Evolutionary conservation across 352 stramenopile genomes (phyloP), one percentile per base, ranked within the genome.

Genomic region (Phytophthora colocasiae): DNA sequence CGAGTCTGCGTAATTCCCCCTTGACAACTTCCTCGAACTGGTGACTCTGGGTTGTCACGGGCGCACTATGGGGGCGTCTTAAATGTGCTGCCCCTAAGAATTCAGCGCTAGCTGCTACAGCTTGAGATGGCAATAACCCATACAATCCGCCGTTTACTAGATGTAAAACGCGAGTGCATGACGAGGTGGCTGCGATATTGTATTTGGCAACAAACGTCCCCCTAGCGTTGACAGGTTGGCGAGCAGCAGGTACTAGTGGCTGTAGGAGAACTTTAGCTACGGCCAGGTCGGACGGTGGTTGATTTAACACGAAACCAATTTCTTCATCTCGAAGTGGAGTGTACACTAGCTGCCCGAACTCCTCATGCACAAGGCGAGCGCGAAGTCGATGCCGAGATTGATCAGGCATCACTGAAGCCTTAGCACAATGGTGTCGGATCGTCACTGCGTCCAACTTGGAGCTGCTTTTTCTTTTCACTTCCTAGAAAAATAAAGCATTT

Each of bases 151-250:
- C 66, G 15, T 44, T 59, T 14, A 65, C 58, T 26, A 71, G 48
- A 15, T 73, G 75, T n/a, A 83, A 49, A 17, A 90, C 80, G 6
- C 79, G 80, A 4, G 78, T 70, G 44, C 75, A 83, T 4, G 63
- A 80, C 10, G 77, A 46, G 17, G 76, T 67, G 31, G 73, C 63
- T 10, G 51, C 27, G 3, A 71, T 65, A 49, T 81, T 85, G 70
- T 83, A 91, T 60, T 89, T 91, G 36, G 68, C 79, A 27, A 87
- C 78, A 46, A 87, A 85, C 14, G 78, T 84, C 22, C 77, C 77
- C 10, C 45, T 58, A 6, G 63, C 61, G 44, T 77, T 66, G 12
- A 62, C 40, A 51, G 83, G 77, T 36, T 83, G 75, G 0, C 55
- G 63, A 12, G 50, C 46, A 12, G 40, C 24, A 0, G 70, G 31